These are phyloP conservation scores for Globisporangium acanthophoron DNA, from an alignment of 352 stramenopile genomes.

Conservation along the genomic window DNA sequence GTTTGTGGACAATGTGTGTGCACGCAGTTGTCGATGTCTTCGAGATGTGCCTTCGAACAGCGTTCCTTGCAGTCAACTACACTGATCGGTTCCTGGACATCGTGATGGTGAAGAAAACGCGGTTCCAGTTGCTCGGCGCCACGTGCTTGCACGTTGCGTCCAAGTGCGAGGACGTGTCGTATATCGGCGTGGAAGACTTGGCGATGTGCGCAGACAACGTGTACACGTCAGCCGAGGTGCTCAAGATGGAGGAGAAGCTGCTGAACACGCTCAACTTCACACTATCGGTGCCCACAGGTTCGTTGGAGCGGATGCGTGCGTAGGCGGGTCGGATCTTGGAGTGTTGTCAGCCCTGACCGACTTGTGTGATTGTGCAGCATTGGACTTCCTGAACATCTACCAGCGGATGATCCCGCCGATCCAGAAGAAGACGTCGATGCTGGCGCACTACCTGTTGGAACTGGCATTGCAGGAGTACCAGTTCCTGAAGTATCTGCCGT, in stretches of 20 bases:
- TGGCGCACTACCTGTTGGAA: constrained; percentile 88
- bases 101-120: constrained; percentile 86
- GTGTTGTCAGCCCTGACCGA: not conserved
- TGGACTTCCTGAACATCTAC: constrained; percentile 90
- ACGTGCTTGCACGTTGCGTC: constrained; percentile 88
- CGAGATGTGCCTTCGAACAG: constrained; percentile 88
- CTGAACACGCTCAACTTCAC: constrained; percentile 91
- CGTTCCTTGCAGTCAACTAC: constrained; percentile 90
- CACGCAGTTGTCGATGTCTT: constrained; percentile 87
- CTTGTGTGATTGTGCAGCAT: constrained; percentile 22
- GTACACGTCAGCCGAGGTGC: constrained; percentile 84
- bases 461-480: constrained; percentile 86
- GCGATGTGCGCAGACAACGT: constrained; percentile 90
- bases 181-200: constrained; percentile 89
- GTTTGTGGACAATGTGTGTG: not conserved
- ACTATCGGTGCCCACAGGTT: constrained; percentile 85
- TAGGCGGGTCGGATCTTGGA: too few relatives aligned
- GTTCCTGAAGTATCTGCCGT: constrained; percentile 83
- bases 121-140: constrained; percentile 86
- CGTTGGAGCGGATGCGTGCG: constrained; percentile 1
- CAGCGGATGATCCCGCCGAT: constrained; percentile 82
- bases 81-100: constrained; percentile 86
- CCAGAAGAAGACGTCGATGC: constrained; percentile 79
- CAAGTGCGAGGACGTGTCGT: constrained; percentile 91
- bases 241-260: constrained; percentile 90